Conservation (phyloP, 805 yeast genomes). For the Myxozyma mucilagina region DNA sequence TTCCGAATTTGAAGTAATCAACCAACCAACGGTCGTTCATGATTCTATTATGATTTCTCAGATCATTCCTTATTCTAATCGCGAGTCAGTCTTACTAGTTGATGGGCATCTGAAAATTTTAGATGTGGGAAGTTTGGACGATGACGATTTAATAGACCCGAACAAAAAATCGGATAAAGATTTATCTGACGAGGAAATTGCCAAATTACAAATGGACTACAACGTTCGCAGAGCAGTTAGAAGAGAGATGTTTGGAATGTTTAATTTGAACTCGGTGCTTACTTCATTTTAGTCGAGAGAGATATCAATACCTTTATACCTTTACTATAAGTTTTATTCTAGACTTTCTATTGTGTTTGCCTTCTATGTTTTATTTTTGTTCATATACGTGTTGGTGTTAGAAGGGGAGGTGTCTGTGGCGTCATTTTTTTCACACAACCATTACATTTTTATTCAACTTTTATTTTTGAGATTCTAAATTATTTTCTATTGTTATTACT, state of each 20-base stretch:
- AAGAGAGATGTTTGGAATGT: conserved; percentile 27
- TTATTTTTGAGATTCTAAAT: not conserved
- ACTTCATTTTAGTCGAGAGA: conserved; percentile 10
- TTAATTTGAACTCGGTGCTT: conserved; percentile 19
- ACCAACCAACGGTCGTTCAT: not conserved
- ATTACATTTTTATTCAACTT: not conserved
- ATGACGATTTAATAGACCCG: conserved; percentile 5
- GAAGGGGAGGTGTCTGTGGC: not conserved
- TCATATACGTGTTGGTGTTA: not conserved
- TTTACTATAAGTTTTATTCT: not conserved
- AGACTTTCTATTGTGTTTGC: not conserved
- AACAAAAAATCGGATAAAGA: not conserved
- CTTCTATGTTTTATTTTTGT: not conserved
- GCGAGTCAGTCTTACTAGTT: conserved; percentile 11
- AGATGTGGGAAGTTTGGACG: conserved; percentile 5
- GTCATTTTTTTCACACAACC: not conserved
- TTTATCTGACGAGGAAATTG: not conserved
- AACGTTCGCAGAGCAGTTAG: conserved; percentile 18
- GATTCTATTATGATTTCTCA: conserved; percentile 18
- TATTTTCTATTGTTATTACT: too few species aligned
- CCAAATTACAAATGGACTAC: conserved; percentile 9
- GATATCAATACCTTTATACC: not conserved
- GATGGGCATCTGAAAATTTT: conserved; percentile 14
- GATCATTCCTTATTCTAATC: conserved; percentile 5
- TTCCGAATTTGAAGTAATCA: not conserved